A percentile compares a stretch with the other conserved stretches of the same genome.
Conservation (phyloP, 352 stramenopile species). For the Globisporangium megalacanthum region DNA sequence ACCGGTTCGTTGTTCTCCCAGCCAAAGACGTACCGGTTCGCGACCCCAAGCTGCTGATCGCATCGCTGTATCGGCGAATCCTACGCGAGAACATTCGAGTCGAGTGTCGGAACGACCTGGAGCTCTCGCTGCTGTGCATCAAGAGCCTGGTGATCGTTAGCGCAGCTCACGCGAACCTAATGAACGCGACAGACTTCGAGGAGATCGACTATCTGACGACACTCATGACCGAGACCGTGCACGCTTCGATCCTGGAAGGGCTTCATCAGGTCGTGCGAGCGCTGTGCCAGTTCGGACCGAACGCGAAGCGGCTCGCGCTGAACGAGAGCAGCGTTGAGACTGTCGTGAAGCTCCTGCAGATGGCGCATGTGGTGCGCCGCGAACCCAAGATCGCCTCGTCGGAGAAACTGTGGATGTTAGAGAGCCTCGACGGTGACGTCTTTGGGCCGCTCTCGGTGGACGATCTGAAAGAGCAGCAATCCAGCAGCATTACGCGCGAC, state of each 20-base stretch:
- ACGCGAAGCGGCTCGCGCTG: conserved; percentile 49
- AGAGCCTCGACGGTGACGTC: conserved; percentile 22
- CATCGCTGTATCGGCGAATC: conserved; percentile 64
- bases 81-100: conserved; percentile 71
- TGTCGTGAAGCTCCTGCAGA: conserved; percentile 55
- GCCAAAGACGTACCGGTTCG: conserved; percentile 50
- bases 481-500: conserved; percentile 11
- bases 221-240: conserved; percentile 60
- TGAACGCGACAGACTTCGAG: conserved; percentile 45
- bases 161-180: conserved; percentile 33
- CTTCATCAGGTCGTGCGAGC: conserved; percentile 54
- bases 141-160: conserved; percentile 61
- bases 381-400: conserved; percentile 13
- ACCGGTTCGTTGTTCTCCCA: conserved; percentile 43
- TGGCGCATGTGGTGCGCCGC: conserved; percentile 46
- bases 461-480: conserved; percentile 31
- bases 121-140: conserved; percentile 54
- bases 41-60: conserved; percentile 46
- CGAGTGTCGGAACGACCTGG: conserved; percentile 59
- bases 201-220: conserved; percentile 64
- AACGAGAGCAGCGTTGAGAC: conserved; percentile 35
- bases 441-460: conserved; percentile 35
- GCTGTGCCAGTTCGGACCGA: conserved; percentile 38
- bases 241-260: conserved; percentile 46
- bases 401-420: conserved; percentile 49